Percentiles rank a stretch among this genome's conserved stretches.
Conservation (phyloP, 2,329 filamentous ascomycete species). For the Talaromyces albobiverticillius region DNA sequence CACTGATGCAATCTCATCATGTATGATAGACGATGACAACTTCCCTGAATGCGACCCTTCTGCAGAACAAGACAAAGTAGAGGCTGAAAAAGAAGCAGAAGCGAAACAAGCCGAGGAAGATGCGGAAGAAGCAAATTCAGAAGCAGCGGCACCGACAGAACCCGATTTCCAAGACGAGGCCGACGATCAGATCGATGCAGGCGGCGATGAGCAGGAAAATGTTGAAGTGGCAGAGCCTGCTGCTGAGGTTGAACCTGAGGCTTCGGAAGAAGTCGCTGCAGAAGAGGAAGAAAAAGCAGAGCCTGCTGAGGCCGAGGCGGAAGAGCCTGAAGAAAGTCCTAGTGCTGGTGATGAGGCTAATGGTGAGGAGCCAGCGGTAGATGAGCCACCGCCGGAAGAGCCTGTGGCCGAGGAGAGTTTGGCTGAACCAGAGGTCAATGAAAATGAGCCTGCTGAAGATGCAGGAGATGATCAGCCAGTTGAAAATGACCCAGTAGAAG, state of each 20-base stretch:
- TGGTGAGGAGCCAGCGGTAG: not conserved
- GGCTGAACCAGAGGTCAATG: not conserved
- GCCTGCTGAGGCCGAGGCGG: not conserved
- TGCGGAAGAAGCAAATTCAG: constrained; percentile 26
- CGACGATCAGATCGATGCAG: constrained; percentile 11
- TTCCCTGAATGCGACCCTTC: constrained; percentile 32
- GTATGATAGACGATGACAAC: constrained; percentile 27
- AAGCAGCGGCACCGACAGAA: constrained; percentile 10
- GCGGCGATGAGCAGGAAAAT: constrained; percentile 7
- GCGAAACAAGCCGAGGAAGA: constrained; percentile 32
- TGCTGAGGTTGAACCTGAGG: constrained; percentile 1
- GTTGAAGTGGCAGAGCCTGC: not conserved
- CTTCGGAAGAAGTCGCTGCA: not conserved
- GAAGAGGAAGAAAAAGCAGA: constrained; percentile 7
- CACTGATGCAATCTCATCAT: constrained; percentile 23
- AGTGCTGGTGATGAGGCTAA: constrained; percentile 1
- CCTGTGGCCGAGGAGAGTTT: not conserved
- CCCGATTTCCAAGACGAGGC: constrained; percentile 2
- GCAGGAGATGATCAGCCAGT: too few relatives aligned
- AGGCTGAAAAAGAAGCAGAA: constrained; percentile 32
- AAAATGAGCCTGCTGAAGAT: constrained; percentile 5
- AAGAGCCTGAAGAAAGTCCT: not conserved
- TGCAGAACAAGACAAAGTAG: constrained; percentile 29
- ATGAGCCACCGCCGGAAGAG: not conserved
- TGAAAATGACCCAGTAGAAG: not conserved